Percentiles rank a stretch among this genome's conserved stretches.
These are phyloP conservation scores for Moesziomyces sp. DNA, from an alignment of 1,284 basidiomycete genomes.

Conservation along the genomic window DNA sequence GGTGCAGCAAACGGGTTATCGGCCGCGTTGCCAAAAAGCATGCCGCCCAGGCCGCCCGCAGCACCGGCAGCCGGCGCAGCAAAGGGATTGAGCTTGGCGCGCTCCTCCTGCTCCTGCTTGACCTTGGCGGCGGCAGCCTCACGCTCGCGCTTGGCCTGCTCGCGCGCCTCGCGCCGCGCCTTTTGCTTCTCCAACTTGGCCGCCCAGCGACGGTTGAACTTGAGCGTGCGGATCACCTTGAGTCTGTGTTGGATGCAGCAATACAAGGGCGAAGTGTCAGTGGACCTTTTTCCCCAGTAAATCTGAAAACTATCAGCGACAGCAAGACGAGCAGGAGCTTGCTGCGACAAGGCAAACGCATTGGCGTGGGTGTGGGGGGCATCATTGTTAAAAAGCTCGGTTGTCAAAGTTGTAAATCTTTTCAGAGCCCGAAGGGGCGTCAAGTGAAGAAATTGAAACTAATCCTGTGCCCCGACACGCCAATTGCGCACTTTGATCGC, in stretches of 20 bases:
- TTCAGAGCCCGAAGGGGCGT: slow-evolving; percentile 58
- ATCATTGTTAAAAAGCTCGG: slow-evolving; percentile 67
- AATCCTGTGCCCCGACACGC: slow-evolving; percentile 59
- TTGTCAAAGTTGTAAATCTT: slow-evolving; percentile 65
- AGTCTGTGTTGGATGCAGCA: slow-evolving; percentile 37
- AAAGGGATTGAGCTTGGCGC: slow-evolving; percentile 53
- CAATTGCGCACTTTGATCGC: no score
- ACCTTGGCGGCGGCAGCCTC: slow-evolving; percentile 34
- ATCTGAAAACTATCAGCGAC: background rate
- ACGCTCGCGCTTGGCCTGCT: slow-evolving; percentile 42
- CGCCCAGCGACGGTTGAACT: slow-evolving; percentile 65
- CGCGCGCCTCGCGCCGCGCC: slow-evolving; percentile 21
- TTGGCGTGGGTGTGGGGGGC: slow-evolving; percentile 24
- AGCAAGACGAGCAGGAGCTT: no score
- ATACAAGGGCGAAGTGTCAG: slow-evolving; percentile 4
- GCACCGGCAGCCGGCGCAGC: slow-evolving; percentile 17
- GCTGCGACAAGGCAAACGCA: slow-evolving; percentile 12
- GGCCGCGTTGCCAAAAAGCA: slow-evolving; percentile 52
- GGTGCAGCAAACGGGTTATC: slow-evolving; percentile 49
- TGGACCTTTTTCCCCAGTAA: background rate
- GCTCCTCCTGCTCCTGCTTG: slow-evolving; percentile 44
- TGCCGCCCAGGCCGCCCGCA: slow-evolving; percentile 25
- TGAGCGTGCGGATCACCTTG: slow-evolving; percentile 61
- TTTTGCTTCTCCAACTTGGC: slow-evolving; percentile 65
- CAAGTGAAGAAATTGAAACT: slow-evolving; percentile 68